Conservation (phyloP, 2,329 filamentous ascomycete genomes). For the Penicillium sclerotigenum region DNA sequence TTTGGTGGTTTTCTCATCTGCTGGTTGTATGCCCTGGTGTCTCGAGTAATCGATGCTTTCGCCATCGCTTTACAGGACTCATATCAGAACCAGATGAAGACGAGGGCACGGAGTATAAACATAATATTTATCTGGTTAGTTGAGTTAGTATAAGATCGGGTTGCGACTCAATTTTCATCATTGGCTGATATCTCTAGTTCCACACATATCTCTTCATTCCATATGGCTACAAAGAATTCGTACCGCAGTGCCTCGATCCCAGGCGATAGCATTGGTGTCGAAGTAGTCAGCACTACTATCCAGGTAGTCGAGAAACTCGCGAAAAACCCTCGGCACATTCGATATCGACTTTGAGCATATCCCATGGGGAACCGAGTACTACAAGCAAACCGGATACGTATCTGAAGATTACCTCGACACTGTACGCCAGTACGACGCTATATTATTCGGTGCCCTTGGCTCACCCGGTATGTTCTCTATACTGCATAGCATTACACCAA, state of each 20-base stretch:
- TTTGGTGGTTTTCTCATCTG: too few species aligned
- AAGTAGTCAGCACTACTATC: conserved; percentile 59
- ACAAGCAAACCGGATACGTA: conserved; percentile 54
- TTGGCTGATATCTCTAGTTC: too few species aligned
- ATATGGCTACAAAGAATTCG: conserved; percentile 8
- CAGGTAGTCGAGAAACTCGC: conserved; percentile 48
- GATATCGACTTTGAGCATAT: conserved; percentile 52
- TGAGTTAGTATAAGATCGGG: too few species aligned
- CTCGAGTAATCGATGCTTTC: too few species aligned
- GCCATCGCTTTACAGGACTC: too few species aligned
- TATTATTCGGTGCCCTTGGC: conserved; percentile 60
- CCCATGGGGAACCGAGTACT: conserved; percentile 39
- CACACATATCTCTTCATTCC: neutral
- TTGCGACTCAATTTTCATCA: too few species aligned
- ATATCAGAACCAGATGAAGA: too few species aligned
- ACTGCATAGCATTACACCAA: neutral
- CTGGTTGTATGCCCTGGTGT: too few species aligned
- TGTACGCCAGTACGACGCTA: conserved; percentile 52
- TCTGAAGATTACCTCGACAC: conserved; percentile 51
- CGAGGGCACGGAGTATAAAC: too few species aligned
- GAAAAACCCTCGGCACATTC: conserved; percentile 44
- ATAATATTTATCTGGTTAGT: too few species aligned
- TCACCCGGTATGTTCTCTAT: conserved; percentile 46
- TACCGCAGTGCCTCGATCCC: conserved; percentile 60
- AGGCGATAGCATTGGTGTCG: conserved; percentile 62